A percentile compares a stretch with the other conserved stretches of the same genome.
These are phyloP conservation scores for Haplosporangium sp. DNA, from an alignment of 371 early-diverging fungal genomes.

Conservation along the genomic window DNA sequence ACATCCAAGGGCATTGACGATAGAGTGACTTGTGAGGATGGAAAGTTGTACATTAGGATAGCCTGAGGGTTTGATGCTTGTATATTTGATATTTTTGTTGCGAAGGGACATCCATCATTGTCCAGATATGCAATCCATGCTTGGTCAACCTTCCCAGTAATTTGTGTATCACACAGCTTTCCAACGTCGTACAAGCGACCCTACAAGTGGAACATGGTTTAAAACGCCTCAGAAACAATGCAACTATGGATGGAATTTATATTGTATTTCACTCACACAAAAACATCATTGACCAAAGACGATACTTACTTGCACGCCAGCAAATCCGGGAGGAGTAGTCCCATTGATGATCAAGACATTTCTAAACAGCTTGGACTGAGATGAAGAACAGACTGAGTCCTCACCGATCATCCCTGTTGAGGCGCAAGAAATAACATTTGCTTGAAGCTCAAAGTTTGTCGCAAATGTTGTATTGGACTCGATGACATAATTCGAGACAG, in stretches of 20 bases:
- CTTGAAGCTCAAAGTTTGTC: conserved; percentile 38
- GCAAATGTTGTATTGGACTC: conserved; percentile 6
- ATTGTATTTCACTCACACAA: too few relatives aligned
- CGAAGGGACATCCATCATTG: conserved; percentile 35
- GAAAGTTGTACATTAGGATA: conserved; percentile 42
- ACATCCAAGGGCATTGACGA: not conserved
- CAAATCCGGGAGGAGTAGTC: conserved; percentile 32
- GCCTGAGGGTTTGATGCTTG: conserved; percentile 46
- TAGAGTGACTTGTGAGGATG: conserved; percentile 1
- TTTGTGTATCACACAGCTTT: conserved; percentile 26
- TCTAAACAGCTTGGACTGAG: conserved; percentile 44
- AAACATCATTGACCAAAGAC: too few relatives aligned
- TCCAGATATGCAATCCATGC: conserved; percentile 48
- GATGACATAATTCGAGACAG: conserved; percentile 13
- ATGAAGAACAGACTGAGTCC: conserved; percentile 17
- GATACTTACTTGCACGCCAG: conserved; percentile 35
- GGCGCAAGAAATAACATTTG: conserved; percentile 34
- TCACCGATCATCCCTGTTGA: not conserved
- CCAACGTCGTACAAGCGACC: conserved; percentile 51
- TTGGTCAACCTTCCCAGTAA: conserved; percentile 35
- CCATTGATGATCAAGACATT: conserved; percentile 32
- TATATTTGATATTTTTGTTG: conserved; percentile 36
- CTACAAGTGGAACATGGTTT: not conserved
- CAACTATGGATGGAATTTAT: too few relatives aligned
- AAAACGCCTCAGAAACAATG: too few relatives aligned